Base-by-base conservation (phyloP, 306 rosid genomes). In the Sesbania bispinosa region DNA sequence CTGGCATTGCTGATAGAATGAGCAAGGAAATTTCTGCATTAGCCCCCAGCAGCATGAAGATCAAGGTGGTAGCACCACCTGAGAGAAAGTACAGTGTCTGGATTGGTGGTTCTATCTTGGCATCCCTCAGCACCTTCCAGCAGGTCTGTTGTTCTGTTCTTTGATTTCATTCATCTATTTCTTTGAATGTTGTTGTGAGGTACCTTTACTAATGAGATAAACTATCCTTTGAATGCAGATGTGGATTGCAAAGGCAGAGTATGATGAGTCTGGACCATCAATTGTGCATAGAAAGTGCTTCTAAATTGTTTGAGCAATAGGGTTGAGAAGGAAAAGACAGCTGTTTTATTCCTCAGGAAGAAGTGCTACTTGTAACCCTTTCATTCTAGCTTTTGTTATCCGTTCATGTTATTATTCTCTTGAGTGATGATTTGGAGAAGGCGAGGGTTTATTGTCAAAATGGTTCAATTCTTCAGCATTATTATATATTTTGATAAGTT, bases 1-100 rank as follows among this genome's bases (percentile, higher is more conserved):
- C 83, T 0, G 88, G 88, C 50, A 80, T 84, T 55, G 88, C 88
- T 63, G 80, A 84, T 69, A 77, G 88, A 64, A 84, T 84, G 85
- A 80, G 85, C 83, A 84, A 84, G 80, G 88, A 84, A 54, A 84
- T 84, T 52, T 71, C 88, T 39, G 88, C 88, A 10, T 52, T 84
- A 5, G 88, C 88, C 14, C 88, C 88, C 0, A 76, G 88, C 66
- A 84, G 85, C 71, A 80, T 84, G 88, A 80, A 84, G 80, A 77
- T 84, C 80, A 80, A 84, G 83, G 88, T 84, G 33, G 88, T 77
- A 0, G 88, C 88, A 53, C 88, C 88, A 30, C 85, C 88, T 7
- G 88, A 84, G 74, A 84, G 88, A 41, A 80, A 84, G 69, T 84
- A 80, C 73, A 84, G 88, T 77, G 88, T 84, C 75, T 84, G 88